Percentiles rank a stretch among this genome's conserved stretches.
phyloP scores from a whole-genome alignment of 148 eudicot species.

The Vaccinium vitisidaea region DNA sequence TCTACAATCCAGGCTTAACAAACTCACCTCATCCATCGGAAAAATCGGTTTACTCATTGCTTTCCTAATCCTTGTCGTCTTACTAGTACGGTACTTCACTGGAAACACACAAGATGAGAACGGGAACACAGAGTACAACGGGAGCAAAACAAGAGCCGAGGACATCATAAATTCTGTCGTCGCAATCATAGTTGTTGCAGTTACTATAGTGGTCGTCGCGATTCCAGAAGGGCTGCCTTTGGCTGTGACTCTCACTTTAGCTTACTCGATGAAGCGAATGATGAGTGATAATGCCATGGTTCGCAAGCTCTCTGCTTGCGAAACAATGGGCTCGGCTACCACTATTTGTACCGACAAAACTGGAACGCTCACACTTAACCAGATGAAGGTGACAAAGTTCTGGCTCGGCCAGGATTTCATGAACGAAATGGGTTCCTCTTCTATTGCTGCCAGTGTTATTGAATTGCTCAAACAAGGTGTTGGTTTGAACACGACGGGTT shows the following conservation, averaged over 20 bases:
- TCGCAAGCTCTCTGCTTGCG: conserved; percentile 14
- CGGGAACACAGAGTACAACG: neutral
- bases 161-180: conserved; percentile 5
- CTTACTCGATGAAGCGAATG: conserved; percentile 17
- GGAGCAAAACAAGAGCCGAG: neutral
- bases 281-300: conserved; percentile 17
- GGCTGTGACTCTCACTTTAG: conserved; percentile 8
- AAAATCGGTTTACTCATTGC: neutral
- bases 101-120: neutral
- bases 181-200: neutral
- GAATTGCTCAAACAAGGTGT: neutral
- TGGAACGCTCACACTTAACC: conserved; percentile 12
- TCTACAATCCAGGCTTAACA: neutral
- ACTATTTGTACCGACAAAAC: conserved; percentile 16
- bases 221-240: neutral
- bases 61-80: neutral
- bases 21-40: conserved; percentile 12
- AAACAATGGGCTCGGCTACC: conserved; percentile 15
- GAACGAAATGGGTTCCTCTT: neutral
- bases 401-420: neutral
- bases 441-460: neutral
- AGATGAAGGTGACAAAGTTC: conserved; percentile 9
- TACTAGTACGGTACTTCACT: neutral
- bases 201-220: neutral
- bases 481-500: neutral